These are phyloP conservation scores for Filobasidium wieringae DNA, from an alignment of 768 basidiomycete species.

Conservation along the genomic window DNA sequence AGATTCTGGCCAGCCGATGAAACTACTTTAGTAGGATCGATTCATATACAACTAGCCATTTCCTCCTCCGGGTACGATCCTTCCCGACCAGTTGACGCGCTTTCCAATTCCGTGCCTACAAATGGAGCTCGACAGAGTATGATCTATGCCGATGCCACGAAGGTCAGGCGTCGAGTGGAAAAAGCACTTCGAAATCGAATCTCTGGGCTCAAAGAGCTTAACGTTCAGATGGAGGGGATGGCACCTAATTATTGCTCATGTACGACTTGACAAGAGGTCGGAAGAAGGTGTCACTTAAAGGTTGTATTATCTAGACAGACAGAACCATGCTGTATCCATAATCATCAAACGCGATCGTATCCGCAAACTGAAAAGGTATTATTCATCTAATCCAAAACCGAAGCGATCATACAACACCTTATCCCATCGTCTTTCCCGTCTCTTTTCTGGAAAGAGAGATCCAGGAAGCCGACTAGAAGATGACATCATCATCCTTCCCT, in stretches of 20 bases:
- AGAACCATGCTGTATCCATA: no score
- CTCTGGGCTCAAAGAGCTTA: slow-evolving; percentile 72
- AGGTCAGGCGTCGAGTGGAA: slow-evolving; percentile 66
- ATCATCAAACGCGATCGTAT: no score
- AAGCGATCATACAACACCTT: no score
- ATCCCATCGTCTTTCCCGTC: no score
- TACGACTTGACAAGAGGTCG: slow-evolving; percentile 37
- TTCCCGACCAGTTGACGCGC: slow-evolving; percentile 32
- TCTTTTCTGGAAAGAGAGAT: no score
- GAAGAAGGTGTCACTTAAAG: no score
- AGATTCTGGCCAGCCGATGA: slow-evolving; percentile 96
- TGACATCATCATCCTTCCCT: slow-evolving; percentile 76
- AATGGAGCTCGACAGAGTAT: slow-evolving; percentile 29
- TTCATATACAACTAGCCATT: slow-evolving; percentile 73
- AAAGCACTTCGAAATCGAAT: slow-evolving; percentile 58
- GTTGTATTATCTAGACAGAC: no score
- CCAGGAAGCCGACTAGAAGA: no score
- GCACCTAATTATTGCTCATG: slow-evolving; percentile 36
- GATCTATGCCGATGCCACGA: slow-evolving; percentile 55
- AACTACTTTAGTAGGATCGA: slow-evolving; percentile 70
- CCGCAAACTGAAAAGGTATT: no score
- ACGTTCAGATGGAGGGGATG: slow-evolving; percentile 64
- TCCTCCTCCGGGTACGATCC: slow-evolving; percentile 52
- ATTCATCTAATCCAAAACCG: no score
- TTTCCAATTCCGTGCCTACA: slow-evolving; percentile 38